Evolutionary conservation across 2,329 filamentous ascomycete species (phyloP), one percentile per base, ranked within the genome.

Genomic region (Botrytis elliptica): DNA sequence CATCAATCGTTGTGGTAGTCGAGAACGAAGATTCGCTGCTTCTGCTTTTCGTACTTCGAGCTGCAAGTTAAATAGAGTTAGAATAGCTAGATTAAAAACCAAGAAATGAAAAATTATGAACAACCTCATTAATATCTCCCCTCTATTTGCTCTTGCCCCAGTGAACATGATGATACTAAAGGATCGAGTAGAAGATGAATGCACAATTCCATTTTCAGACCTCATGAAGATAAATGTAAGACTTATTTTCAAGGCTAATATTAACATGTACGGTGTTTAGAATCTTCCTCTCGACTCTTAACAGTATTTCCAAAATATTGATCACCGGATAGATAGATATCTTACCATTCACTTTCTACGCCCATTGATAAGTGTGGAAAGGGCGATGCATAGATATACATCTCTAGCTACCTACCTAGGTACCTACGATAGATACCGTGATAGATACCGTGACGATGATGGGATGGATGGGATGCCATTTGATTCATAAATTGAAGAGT

Each of bases 331-430:
- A 33, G 33, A 33, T 5, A 6, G 9, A n/a, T 55, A 5, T 55
- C 25, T n/a, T 12, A 4, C 0, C 4, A 55, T 49, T 1, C 1
- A 49, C n/a, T 55, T 55, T n/a, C 14, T 5, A 3, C 3, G 16
- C 49, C 7, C 5, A 16, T 7, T n/a, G 3, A n/a, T 0, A 6
- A n/a, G 25, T 16, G 12, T n/a, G 12, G 12, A 3, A n/a, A 7
- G n/a, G 7, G 5, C 25, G 12, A 16, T 55, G 49, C 25, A n/a
- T 55, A 16, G 1, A n/a, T 7, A 3, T 7, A 3, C 7, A 55
- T 12, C 4, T 12, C 2, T 6, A n/a, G 49, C 49, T n/a, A 52
- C 49, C 49, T n/a, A n/a, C 49, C 49, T n/a, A n/a, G 25, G 20
- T 22, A 22, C 22, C 8, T 12, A 57, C 33, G 20, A 10, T n/a